Evolutionary conservation across 108 stramenopile species (phyloP), one percentile per base, ranked within the genome.

Genomic region (Tribonema minus): DNA sequence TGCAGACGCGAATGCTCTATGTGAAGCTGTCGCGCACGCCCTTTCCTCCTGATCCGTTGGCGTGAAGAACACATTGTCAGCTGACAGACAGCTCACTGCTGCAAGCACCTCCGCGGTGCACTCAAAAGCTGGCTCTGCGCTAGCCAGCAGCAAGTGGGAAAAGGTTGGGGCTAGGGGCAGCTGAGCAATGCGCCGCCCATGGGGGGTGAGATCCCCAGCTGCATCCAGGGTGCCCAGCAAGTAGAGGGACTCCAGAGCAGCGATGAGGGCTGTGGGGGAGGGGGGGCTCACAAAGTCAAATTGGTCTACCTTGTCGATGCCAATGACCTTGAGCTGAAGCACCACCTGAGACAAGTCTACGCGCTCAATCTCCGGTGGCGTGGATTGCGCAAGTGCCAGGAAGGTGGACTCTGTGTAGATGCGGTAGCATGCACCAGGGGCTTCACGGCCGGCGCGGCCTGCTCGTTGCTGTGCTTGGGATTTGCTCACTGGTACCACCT

Each of bases 391-490:
- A 7, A 83, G 46, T 33, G 33, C 38, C 5, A 70, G 63, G 71
- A 61, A 83, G 27, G 66, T 25, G 25, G 38, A 37, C 37, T 80
- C 76, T n/a, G 70, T 54, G 81, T 89, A 95, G 6, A 99, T 82
- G 78, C 93, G 93, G 37, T 85, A 95, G 85, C 92, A 94, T 3
- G 70, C 38, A 25, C 98, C 98, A 6, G 91, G 84, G 37, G 90
- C 91, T 28, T 96, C 92, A 32, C 98, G 86, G 1, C 96, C 98
- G 0, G 98, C 96, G 35, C 98, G 86, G 58, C 98, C 96, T 32
- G 89, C 84, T 5, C 96, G 72, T 82, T 99, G 96, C 65, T 91
- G 89, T 5, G 94, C 90, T 73, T 87, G 90, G 12, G 96, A 84
- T 80, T 64, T 76, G 59, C 59, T 68, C 67, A 37, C 82, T 54